These are phyloP conservation scores for Verticillium longisporum DNA, from an alignment of 2,329 filamentous ascomycete genomes.

Conservation along the genomic window DNA sequence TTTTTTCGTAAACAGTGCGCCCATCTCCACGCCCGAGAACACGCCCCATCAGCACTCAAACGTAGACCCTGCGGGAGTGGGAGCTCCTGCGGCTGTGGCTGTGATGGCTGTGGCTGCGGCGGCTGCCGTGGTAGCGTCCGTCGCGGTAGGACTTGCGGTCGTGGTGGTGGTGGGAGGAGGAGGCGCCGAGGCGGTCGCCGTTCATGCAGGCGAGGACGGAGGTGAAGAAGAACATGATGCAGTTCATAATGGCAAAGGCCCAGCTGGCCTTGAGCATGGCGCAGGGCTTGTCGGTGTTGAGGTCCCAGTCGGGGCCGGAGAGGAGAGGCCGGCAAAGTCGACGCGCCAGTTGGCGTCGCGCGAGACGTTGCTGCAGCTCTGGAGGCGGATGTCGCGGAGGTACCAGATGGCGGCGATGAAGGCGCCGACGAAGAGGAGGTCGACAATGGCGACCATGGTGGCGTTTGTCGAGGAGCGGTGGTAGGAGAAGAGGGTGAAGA, in stretches of 20 bases:
- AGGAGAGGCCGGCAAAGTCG: slow-evolving; percentile 56
- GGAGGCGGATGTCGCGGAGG: slow-evolving; percentile 50
- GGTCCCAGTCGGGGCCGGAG: slow-evolving; percentile 40
- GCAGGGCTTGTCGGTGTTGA: slow-evolving; percentile 67
- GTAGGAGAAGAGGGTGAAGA: slow-evolving; percentile 61
- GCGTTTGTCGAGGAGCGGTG: slow-evolving; percentile 55
- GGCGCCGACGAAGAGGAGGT: slow-evolving; percentile 55
- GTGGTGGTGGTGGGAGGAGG: slow-evolving; percentile 19
- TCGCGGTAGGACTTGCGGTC: slow-evolving; percentile 41
- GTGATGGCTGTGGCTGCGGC: slow-evolving; percentile 22
- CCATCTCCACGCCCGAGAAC: neutral
- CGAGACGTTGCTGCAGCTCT: slow-evolving; percentile 60
- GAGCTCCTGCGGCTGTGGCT: slow-evolving; percentile 24
- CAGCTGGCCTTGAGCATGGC: slow-evolving; percentile 88
- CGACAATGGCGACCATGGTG: slow-evolving; percentile 53
- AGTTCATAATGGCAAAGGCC: slow-evolving; percentile 85
- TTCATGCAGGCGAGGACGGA: slow-evolving; percentile 60
- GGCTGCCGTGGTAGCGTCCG: slow-evolving; percentile 15
- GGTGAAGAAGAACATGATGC: slow-evolving; percentile 73
- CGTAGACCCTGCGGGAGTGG: slow-evolving; percentile 9
- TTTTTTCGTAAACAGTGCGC: neutral
- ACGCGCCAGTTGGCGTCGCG: slow-evolving; percentile 43
- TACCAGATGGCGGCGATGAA: slow-evolving; percentile 57
- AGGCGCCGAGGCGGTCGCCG: slow-evolving; percentile 34
- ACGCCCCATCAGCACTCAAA: neutral